Evolutionary conservation across 129 eudicot species (phyloP).

Genomic region (Silybum marianum): DNA sequence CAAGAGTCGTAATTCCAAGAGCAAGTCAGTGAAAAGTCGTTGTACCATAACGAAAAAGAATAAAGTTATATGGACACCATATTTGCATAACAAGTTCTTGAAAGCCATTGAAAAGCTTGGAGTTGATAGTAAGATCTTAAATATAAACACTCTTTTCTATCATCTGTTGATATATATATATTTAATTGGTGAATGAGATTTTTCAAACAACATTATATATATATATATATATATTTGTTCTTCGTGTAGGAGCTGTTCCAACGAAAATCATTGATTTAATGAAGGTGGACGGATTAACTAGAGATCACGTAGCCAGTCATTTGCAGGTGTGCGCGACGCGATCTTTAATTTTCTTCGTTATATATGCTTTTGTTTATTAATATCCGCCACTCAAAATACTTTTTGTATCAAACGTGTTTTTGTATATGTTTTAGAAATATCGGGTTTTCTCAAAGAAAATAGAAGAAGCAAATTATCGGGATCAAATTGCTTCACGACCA

Average conservation of each 20-base stretch:
- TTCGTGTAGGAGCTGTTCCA: conserved; percentile 16
- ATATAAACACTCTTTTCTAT: no score
- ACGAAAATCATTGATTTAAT: conserved; percentile 28
- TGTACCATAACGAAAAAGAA: not conserved
- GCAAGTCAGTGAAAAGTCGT: not conserved
- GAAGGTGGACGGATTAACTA: conserved; percentile 39
- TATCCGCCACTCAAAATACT: not conserved
- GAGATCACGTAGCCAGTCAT: conserved; percentile 38
- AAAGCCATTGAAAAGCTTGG: conserved; percentile 31
- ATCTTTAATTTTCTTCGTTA: not conserved
- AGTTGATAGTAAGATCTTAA: conserved; percentile 28
- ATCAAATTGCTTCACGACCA: conserved; percentile 13
- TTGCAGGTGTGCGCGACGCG: conserved; percentile 12
- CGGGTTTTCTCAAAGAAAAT: conserved; percentile 21
- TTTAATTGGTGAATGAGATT: no score
- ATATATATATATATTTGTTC: no score
- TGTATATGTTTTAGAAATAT: conserved; percentile 14
- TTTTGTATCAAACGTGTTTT: not conserved
- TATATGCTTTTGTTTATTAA: not conserved
- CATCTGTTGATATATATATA: no score
- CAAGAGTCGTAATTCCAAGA: not conserved
- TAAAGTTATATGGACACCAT: conserved; percentile 26
- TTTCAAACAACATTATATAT: no score
- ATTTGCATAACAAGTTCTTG: conserved; percentile 19
- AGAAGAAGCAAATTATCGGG: not conserved